These are phyloP conservation scores for Leptographium radiaticola DNA, from an alignment of 2,329 filamentous ascomycete genomes.

Conservation along the genomic window DNA sequence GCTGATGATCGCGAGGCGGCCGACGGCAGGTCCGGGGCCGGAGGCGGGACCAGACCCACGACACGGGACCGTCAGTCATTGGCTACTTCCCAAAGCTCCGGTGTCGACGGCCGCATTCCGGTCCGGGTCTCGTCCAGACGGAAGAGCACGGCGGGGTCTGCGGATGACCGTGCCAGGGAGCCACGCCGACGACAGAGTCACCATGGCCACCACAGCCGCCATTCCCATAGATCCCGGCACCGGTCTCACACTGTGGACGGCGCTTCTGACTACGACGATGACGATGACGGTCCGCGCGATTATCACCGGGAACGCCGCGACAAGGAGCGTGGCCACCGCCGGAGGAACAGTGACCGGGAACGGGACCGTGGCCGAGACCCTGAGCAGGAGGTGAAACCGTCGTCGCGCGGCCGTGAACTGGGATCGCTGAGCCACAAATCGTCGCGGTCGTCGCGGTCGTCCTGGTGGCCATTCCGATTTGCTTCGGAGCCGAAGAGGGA, in stretches of 20 bases:
- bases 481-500: not conserved
- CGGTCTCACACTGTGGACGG: not conserved
- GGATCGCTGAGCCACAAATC: not conserved
- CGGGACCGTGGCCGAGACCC: not conserved
- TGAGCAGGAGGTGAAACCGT: not conserved
- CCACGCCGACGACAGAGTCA: not conserved
- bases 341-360: not conserved
- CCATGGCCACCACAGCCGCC: not conserved
- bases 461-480: not conserved
- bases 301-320: slow-evolving; percentile 1
- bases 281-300: not conserved
- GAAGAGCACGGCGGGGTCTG: not conserved
- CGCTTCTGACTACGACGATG: not conserved
- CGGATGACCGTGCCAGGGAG: not conserved
- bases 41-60: not conserved
- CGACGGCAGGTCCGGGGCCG: not conserved
- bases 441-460: not conserved
- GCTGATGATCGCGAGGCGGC: slow-evolving; percentile 24
- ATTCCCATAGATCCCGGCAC: not conserved
- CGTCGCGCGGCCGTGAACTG: too few species aligned
- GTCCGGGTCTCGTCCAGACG: not conserved
- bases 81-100: not conserved
- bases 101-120: not conserved
- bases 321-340: not conserved
- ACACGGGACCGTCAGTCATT: not conserved